phyloP scores from a whole-genome alignment of 2,329 filamentous ascomycete genomes.

The Pseudogymnoascus sp. region DNA sequence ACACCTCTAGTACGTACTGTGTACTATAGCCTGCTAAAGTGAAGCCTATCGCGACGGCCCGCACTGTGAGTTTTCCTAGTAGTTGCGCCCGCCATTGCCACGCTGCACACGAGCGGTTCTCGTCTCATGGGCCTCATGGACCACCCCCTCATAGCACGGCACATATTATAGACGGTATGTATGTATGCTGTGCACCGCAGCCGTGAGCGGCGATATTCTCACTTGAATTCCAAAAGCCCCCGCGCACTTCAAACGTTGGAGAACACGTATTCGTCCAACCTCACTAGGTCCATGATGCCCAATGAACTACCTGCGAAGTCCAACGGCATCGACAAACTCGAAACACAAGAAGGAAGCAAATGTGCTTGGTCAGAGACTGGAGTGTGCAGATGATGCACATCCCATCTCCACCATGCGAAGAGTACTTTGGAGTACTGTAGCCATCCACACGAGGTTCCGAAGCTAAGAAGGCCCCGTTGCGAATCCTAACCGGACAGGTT shows the following conservation, averaged over 20 bases:
- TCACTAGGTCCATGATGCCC: neutral
- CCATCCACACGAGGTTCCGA: neutral
- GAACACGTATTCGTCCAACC: constrained; percentile 5
- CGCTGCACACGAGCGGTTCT: neutral
- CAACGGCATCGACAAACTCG: neutral
- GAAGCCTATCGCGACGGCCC: neutral
- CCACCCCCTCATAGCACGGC: neutral
- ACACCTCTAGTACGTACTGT: neutral
- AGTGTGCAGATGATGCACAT: neutral
- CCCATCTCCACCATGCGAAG: neutral
- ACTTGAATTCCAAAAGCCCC: neutral
- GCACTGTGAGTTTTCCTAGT: neutral
- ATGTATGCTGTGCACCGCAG: neutral
- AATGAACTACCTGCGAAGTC: neutral
- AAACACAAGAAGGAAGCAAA: constrained; percentile 4
- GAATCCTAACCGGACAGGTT: neutral
- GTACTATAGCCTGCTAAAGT: neutral
- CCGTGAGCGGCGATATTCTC: neutral
- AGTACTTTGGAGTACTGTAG: neutral
- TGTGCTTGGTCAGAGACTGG: neutral
- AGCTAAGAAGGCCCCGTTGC: neutral
- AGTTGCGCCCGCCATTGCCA: neutral
- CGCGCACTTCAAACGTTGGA: neutral
- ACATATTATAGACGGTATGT: neutral
- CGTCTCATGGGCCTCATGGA: neutral